phyloP scores from a whole-genome alignment of 164 flowering plant genomes.

The Vitis amurensis region DNA sequence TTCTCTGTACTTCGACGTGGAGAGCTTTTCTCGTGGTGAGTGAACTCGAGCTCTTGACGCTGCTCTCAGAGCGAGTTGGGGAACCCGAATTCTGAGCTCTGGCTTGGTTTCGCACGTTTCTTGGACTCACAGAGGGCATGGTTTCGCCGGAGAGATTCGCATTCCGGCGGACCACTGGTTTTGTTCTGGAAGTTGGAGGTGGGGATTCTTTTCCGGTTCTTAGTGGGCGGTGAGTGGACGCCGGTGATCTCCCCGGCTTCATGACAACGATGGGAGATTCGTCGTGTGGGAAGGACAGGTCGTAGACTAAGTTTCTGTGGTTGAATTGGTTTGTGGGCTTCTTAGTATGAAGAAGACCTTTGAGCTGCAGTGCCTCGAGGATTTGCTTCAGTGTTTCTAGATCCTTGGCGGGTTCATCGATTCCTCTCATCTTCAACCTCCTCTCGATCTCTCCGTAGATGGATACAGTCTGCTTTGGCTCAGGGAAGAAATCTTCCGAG shows the following conservation, averaged over 20 bases:
- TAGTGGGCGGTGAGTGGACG: conserved; percentile 15
- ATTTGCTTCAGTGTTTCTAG: conserved; percentile 85
- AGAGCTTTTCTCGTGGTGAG: conserved; percentile 29
- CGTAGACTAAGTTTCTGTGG: conserved; percentile 49
- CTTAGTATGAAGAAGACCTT: conserved; percentile 75
- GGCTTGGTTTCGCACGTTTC: conserved; percentile 21
- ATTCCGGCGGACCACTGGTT: conserved; percentile 29
- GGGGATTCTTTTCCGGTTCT: conserved; percentile 33
- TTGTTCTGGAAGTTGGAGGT: conserved; percentile 34
- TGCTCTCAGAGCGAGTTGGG: conserved; percentile 38
- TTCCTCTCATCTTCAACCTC: conserved; percentile 73
- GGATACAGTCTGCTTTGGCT: conserved; percentile 53
- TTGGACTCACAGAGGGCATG: conserved; percentile 31
- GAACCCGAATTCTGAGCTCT: conserved; percentile 33
- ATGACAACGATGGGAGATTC: conserved; percentile 68
- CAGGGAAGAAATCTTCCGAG: conserved; percentile 81
- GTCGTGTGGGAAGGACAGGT: conserved; percentile 24
- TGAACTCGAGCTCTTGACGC: conserved; percentile 46
- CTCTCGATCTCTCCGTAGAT: conserved; percentile 72
- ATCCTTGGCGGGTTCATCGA: conserved; percentile 76
- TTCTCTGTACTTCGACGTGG: conserved; percentile 47
- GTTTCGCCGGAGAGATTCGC: conserved; percentile 18
- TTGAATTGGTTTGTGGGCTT: conserved; percentile 22
- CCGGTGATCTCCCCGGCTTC: conserved; percentile 46
- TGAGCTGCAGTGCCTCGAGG: conserved; percentile 88